Evolutionary conservation across 352 stramenopile species (phyloP), one percentile per base, ranked within the genome.

Genomic region (Phytophthora sp.): DNA sequence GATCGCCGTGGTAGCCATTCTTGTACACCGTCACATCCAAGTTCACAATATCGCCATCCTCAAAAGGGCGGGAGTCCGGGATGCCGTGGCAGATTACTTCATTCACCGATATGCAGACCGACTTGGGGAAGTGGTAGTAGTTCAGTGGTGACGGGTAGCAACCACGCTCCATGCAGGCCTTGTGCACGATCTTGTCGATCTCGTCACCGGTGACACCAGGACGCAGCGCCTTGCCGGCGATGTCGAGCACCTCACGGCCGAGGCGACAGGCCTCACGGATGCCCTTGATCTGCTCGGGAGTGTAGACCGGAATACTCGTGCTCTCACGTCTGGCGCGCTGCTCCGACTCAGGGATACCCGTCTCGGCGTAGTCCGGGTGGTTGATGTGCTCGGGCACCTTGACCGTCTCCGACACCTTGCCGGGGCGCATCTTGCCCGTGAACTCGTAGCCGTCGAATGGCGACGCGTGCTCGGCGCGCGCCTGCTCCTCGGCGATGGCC

Each of bases 11-110:
- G 74, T 94, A 99, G 34, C 97, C 97, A 67, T 99, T 79, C 57
- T 98, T 92, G 80, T 97, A 99, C 5, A 97, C 93, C 4, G 92
- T 97, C 6, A 99, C 86, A 75, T 99, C 97, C 34, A 99, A 84
- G 77, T 99, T 99, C n/a, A 99, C 92, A 76, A 99, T 99, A 65
- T 99, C 97, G 17, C 97, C 97, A 15, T 98, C 87, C 68, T 98
- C 57, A 30, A 99, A 77, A 8, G 96, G 82, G 44, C 96, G 77
- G 58, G 87, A 96, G 83, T 99, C 97, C 5, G 97, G 97, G 67
- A 99, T 99, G 15, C 97, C 97, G 72, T 98, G 95, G 75, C 94
- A 98, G 38, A 98, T 97, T 1, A 98, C 88, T 66, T 98, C 96
- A 62, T 99, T 99, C 17, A 98, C 89, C 7, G 89, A 88, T 10